Evolutionary conservation across 139 green algal species (phyloP).

Genomic region (Raphidocelis subcapitata): DNA sequence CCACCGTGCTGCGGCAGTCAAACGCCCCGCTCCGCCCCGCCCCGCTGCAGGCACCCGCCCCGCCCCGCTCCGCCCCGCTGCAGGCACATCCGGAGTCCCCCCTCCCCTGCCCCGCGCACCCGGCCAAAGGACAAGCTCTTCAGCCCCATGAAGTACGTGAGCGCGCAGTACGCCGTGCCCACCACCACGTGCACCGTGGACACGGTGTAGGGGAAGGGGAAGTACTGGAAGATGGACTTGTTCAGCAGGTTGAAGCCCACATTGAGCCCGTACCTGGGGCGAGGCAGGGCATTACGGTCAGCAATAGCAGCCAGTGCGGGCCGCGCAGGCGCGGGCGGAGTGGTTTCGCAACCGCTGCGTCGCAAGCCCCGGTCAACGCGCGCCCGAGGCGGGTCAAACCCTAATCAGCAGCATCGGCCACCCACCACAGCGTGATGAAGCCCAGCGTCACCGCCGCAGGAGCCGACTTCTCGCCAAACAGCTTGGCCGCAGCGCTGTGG

Average conservation of each 20-base stretch:
- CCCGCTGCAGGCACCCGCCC: too few relatives aligned
- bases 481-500: constrained; percentile 65
- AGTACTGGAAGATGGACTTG: constrained; percentile 99
- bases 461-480: constrained; percentile 66
- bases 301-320: not conserved
- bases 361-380: too few relatives aligned
- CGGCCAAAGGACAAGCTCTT: constrained; percentile 90
- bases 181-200: constrained; percentile 92
- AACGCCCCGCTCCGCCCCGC: too few relatives aligned
- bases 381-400: too few relatives aligned
- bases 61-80: too few relatives aligned
- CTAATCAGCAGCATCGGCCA: not conserved
- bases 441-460: constrained; percentile 67
- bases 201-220: constrained; percentile 96
- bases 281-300: not conserved
- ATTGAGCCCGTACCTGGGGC: constrained; percentile 93
- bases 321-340: too few relatives aligned
- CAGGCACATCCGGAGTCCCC: too few relatives aligned
- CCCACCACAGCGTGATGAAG: constrained; percentile 84
- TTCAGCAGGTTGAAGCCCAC: constrained; percentile 99
- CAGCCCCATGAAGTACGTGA: constrained; percentile 76
- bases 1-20: too few relatives aligned
- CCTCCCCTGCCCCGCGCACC: constrained; percentile 40
- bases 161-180: constrained; percentile 81
- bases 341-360: too few relatives aligned